Base-by-base conservation (phyloP, 352 stramenopile genomes). In the Thraustochytrium striatum region DNA sequence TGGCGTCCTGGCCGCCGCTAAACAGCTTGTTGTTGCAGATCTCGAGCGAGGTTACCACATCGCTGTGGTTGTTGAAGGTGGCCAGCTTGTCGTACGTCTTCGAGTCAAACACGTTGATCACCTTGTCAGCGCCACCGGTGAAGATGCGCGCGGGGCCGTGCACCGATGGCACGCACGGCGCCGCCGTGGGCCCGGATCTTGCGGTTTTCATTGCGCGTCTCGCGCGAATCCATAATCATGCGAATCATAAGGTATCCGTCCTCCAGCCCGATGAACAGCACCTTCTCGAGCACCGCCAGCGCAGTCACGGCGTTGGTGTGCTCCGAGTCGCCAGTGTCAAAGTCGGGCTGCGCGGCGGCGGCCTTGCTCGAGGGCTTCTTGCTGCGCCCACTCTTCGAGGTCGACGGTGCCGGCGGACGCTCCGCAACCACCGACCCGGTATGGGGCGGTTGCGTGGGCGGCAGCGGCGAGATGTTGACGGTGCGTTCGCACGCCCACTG, bases 11-110 rank as follows among this genome's bases (percentile, higher is more conserved):
- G 33, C 70, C 70, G 32, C 70, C 70, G 39, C 55, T 78, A 57
- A 80, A 80, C 3, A 80, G 44, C 9, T 25, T 8, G 21, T 8
- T 36, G 9, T n/a, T 35, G 55, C 38, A 53, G n/a, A 75, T 57
- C 35, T 78, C 38, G 44, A 80, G 59, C 16, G 38, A 52, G 2
- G 55, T 80, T 5, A 80, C 59, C 59, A 59, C 41, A 21, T 73
- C 59, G 21, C 57, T 80, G 57, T 80, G 70, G 32, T 78, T 80
- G 28, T 80, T 39, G 33, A 80, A 73, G 21, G 59, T 75, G 25
- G n/a, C 5, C 7, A 80, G 19, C 9, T 28, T 25, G 13, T 80
- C 32, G 65, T 75, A 75, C 3, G 9, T 75, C n/a, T 61, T 3
- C 32, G 70, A 32, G 53, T 81, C 30, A 25, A 52, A 78, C 9